phyloP scores from a whole-genome alignment of 1,139 yeast genomes.

The Hyphopichia wangnamkhiaoensis region DNA sequence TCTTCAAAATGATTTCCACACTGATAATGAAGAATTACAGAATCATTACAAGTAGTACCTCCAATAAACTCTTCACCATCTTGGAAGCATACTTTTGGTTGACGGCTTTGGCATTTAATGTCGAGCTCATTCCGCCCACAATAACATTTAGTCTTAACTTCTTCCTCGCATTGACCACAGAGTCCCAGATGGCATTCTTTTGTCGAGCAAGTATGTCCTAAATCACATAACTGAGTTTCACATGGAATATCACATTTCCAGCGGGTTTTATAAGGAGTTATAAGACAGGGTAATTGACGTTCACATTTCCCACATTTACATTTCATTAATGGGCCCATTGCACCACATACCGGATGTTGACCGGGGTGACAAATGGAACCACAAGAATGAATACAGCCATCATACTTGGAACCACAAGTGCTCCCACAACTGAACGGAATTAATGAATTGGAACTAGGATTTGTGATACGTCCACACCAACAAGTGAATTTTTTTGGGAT shows the following conservation, averaged over 20 bases:
- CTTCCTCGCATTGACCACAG: conserved; percentile 66
- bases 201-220: conserved; percentile 57
- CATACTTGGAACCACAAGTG: conserved; percentile 60
- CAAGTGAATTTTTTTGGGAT: conserved; percentile 71
- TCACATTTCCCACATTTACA: conserved; percentile 76
- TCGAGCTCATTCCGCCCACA: conserved; percentile 61
- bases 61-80: conserved; percentile 57
- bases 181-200: conserved; percentile 63
- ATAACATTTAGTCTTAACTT: conserved; percentile 56
- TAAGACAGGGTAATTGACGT: conserved; percentile 69
- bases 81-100: conserved; percentile 26
- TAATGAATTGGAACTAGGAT: conserved; percentile 60
- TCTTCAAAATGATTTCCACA: conserved; percentile 70
- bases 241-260: conserved; percentile 72
- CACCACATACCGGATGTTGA: conserved; percentile 80
- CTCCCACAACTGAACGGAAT: conserved; percentile 91
- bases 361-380: conserved; percentile 85
- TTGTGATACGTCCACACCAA: conserved; percentile 83
- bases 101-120: conserved; percentile 52
- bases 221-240: conserved; percentile 67
- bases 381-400: conserved; percentile 75
- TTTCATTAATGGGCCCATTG: conserved; percentile 65
- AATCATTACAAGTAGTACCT: conserved; percentile 56
- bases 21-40: conserved; percentile 52
- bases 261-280: conserved; percentile 67